Base-by-base conservation (phyloP, 106 monocot genomes). In the Triglochin maritima region DNA sequence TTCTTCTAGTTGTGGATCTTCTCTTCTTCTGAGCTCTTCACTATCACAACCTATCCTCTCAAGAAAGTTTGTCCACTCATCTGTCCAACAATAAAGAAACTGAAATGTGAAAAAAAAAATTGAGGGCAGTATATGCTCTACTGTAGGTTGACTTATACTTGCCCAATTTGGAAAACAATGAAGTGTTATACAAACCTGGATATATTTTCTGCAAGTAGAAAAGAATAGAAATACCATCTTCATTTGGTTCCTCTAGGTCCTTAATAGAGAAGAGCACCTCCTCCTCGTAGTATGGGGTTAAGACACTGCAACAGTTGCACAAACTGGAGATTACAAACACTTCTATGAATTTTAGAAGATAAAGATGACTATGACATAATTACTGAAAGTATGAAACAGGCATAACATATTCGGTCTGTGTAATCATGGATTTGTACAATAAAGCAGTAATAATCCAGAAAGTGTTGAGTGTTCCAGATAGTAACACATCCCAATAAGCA, bases 131-230 rank as follows among this genome's bases (percentile, higher is more conserved):
- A 29, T 29, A 29, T 29, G 29, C 29, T 29, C 29, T 29, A 29
- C 29, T 29, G 29, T 29, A 1, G 29, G 29, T 29, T 29, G 29
- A 29, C 29, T 29, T 29, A 29, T 29, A 29, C 29, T 29, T 29
- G 29, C 29, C 29, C 29, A 29, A 29, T 29, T 29, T 29, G 29
- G 29, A 29, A 29, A 29, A 29, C 29, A 29, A 29, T 29, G 29
- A 29, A 0, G 29, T 29, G 29, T 29, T 29, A 29, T 29, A 56
- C 47, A 47, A 67, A 89, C 93, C 93, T 80, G 93, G 93, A 83
- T 85, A 90, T 17, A 95, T 95, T 60, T 95, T 95, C 62, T 90
- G 94, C 65, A 95, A 71, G 60, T 95, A 95, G 57, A 90, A 95
- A 63, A 90, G 81, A 56, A 85, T 95, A 71, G 94, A 95, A 72